Conservation (phyloP, 495 filamentous ascomycete species). For the Annulohypoxylon nitens region DNA sequence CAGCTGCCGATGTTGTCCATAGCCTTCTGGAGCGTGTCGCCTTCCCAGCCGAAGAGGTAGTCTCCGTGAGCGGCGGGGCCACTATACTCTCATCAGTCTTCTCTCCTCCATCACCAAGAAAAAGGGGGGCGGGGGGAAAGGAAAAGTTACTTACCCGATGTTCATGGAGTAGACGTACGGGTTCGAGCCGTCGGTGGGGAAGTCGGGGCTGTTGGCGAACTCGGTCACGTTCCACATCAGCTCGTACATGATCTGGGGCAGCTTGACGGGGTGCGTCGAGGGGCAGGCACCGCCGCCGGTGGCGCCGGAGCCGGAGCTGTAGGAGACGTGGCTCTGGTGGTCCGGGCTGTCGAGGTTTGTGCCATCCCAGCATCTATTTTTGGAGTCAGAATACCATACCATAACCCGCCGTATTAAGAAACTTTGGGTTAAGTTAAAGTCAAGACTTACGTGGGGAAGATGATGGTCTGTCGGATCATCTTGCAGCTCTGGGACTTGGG, state of each 20-base stretch:
- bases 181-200: constrained; percentile 67
- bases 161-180: constrained; percentile 69
- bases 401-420: no score
- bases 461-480: constrained; percentile 70
- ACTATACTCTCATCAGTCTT: constrained; percentile 32
- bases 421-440: no score
- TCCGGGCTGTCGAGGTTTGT: constrained; percentile 70
- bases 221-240: constrained; percentile 71
- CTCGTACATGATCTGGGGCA: constrained; percentile 78
- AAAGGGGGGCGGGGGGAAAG: no score
- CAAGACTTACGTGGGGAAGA: constrained; percentile 70
- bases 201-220: constrained; percentile 67
- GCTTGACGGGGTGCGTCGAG: constrained; percentile 70
- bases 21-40: constrained; percentile 71
- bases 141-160: constrained; percentile 56
- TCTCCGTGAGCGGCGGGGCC: constrained; percentile 74
- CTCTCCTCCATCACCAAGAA: not conserved
- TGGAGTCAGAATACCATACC: constrained; percentile 28
- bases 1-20: constrained; percentile 67
- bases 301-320: constrained; percentile 62
- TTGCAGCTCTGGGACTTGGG: constrained; percentile 64
- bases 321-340: constrained; percentile 74
- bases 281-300: constrained; percentile 71
- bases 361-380: constrained; percentile 64
- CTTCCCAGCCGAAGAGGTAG: constrained; percentile 86